Conservation (phyloP, 306 rosid genomes). For the Lotus japonicus region DNA sequence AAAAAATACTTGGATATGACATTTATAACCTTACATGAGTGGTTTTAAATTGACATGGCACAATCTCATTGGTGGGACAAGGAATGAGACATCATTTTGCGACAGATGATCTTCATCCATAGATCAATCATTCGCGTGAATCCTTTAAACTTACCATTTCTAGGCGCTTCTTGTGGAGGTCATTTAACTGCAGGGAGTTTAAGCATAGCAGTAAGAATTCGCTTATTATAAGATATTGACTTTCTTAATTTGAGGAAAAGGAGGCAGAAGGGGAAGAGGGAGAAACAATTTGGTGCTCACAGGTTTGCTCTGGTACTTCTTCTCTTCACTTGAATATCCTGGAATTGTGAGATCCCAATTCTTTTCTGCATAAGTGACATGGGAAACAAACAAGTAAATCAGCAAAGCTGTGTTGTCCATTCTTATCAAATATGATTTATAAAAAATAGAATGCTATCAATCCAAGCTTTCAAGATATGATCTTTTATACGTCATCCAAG, state of each 20-base stretch:
- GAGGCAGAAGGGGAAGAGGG: not conserved
- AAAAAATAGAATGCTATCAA: not conserved
- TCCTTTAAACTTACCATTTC: conserved; percentile 56
- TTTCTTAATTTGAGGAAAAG: not conserved
- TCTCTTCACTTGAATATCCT: conserved; percentile 83
- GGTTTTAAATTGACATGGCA: no score
- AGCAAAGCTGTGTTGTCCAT: not conserved
- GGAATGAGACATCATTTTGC: no score
- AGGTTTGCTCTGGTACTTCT: conserved; percentile 58
- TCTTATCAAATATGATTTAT: not conserved
- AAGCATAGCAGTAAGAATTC: conserved; percentile 22
- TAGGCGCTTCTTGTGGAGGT: conserved; percentile 75
- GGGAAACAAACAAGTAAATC: conserved; percentile 21
- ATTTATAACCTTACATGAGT: no score
- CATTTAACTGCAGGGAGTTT: conserved; percentile 56
- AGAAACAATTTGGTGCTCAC: conserved; percentile 40
- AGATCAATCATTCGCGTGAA: conserved; percentile 16
- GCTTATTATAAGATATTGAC: not conserved
- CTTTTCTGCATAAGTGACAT: conserved; percentile 60
- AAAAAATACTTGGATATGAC: no score
- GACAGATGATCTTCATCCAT: no score
- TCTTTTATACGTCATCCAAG: conserved; percentile 3
- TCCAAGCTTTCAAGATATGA: not conserved
- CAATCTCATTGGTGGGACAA: no score
- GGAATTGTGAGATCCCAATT: conserved; percentile 81